phyloP scores from a whole-genome alignment of 2,329 filamentous ascomycete species.

The Penicillium digitatum region DNA sequence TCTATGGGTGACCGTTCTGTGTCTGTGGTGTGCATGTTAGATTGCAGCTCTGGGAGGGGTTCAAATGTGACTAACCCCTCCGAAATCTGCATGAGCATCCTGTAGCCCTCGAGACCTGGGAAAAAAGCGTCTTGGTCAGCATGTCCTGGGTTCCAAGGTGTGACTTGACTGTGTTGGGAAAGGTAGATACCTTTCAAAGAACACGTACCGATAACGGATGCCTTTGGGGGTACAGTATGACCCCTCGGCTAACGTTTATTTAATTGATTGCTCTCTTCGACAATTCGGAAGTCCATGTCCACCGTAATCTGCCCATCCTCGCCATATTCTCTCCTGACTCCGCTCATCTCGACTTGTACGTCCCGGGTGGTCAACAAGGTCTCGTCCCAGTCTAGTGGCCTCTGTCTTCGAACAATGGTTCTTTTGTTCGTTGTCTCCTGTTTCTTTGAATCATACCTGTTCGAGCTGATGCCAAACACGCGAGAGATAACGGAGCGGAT shows the following conservation, averaged over 20 bases:
- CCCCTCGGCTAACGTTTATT: neutral
- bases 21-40: slow-evolving; percentile 36
- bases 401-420: neutral
- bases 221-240: neutral
- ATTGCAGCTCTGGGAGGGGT: neutral
- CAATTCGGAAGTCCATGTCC: neutral
- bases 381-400: neutral
- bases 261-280: neutral
- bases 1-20: slow-evolving; percentile 54
- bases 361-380: neutral
- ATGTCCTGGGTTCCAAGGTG: slow-evolving; percentile 4
- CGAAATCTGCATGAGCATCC: slow-evolving; percentile 6
- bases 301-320: neutral
- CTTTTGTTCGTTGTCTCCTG: neutral
- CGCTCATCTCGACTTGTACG: neutral
- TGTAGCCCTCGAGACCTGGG: neutral
- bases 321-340: neutral
- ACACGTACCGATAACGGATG: neutral
- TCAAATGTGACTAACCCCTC: slow-evolving; percentile 37
- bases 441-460: neutral
- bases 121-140: too few species aligned
- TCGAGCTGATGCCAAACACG: neutral
- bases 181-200: neutral
- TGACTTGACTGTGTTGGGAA: neutral
- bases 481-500: neutral